Evolutionary conservation across 345 rosid genomes (phyloP).

Genomic region (Trapa bicornis): DNA sequence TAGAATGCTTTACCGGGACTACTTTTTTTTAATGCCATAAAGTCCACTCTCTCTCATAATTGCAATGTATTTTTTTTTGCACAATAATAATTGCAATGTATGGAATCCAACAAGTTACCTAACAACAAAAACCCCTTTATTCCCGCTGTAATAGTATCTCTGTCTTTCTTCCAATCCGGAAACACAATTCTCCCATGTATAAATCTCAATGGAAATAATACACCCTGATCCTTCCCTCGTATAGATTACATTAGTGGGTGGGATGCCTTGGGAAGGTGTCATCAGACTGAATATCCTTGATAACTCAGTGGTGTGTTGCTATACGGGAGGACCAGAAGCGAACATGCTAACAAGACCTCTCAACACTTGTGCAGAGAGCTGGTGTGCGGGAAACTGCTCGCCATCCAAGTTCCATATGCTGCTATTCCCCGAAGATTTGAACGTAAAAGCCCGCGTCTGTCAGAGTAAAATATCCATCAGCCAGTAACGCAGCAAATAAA

Average conservation of each 20-base stretch:
- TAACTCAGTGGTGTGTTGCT: slow-evolving; percentile 7
- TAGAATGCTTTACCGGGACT: too few species aligned
- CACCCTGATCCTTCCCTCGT: background rate
- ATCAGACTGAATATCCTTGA: background rate
- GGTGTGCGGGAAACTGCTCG: slow-evolving; percentile 78
- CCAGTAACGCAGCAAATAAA: background rate
- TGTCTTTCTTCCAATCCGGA: background rate
- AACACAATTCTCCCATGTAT: background rate
- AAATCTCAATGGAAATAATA: too few species aligned
- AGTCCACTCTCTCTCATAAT: too few species aligned
- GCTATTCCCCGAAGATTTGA: slow-evolving; percentile 63
- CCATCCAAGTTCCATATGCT: slow-evolving; percentile 93
- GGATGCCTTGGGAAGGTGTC: background rate
- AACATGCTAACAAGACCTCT: slow-evolving; percentile 70
- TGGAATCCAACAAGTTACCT: too few species aligned
- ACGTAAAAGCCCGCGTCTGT: slow-evolving; percentile 80
- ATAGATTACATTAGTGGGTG: background rate
- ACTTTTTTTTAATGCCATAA: too few species aligned
- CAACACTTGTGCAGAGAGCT: slow-evolving; percentile 85
- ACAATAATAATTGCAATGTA: too few species aligned
- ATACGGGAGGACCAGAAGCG: slow-evolving; percentile 85
- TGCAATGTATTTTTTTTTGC: too few species aligned
- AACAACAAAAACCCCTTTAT: too few species aligned
- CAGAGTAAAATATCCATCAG: background rate
- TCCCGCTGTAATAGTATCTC: background rate